These are phyloP conservation scores for Russula lepida DNA, from an alignment of 768 basidiomycete species.

Conservation along the genomic window DNA sequence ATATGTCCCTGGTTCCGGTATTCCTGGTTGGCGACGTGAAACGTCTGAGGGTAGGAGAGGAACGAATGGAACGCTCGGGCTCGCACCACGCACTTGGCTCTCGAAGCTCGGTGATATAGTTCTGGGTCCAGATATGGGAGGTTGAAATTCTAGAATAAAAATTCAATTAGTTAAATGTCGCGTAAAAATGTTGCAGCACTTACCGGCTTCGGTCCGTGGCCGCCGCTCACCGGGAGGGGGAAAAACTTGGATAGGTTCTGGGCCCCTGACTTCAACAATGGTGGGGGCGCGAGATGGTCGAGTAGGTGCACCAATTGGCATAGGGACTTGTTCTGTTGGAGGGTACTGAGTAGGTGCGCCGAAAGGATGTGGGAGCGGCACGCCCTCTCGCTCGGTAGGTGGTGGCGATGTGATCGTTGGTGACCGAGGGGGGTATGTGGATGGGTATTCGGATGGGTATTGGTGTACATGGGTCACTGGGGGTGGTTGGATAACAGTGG, in stretches of 20 bases:
- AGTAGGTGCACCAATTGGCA: slow-evolving; percentile 2
- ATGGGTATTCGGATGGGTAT: no score
- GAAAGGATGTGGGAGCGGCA: slow-evolving; percentile 10
- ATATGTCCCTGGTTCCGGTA: slow-evolving; percentile 7
- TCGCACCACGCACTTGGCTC: not conserved
- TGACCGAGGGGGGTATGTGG: not conserved
- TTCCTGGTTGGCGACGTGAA: not conserved
- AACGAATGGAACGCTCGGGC: slow-evolving; percentile 3
- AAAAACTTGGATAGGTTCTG: slow-evolving; percentile 7
- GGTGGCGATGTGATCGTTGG: not conserved
- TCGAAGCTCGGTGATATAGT: not conserved
- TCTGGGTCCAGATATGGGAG: slow-evolving; percentile 9
- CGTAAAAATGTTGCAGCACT: not conserved
- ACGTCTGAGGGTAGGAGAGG: not conserved
- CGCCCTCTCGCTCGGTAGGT: not conserved
- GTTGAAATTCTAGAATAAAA: slow-evolving; percentile 3
- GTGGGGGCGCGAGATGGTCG: slow-evolving; percentile 10
- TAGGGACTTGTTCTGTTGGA: not conserved
- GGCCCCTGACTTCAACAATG: slow-evolving; percentile 13
- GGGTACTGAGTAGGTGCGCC: not conserved
- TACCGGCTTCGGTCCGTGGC: slow-evolving; percentile 4
- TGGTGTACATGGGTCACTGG: slow-evolving; percentile 1
- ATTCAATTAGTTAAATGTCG: not conserved
- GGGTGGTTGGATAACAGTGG: not conserved
- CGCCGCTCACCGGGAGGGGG: not conserved